Evolutionary conservation across 192 early-diverging fungal species (phyloP).

Genomic region (Powellomyces hirtus): DNA sequence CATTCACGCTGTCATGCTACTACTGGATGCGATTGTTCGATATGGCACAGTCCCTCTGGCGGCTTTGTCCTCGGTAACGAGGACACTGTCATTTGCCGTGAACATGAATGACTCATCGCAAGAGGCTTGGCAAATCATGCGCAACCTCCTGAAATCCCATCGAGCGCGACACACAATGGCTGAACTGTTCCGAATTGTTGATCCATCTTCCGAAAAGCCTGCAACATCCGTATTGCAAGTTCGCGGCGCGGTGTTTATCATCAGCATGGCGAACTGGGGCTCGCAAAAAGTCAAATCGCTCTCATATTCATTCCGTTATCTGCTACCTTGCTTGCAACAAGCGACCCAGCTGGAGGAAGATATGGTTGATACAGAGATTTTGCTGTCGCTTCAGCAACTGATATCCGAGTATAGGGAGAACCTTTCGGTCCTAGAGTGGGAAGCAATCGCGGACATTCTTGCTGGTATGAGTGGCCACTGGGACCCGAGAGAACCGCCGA

Average conservation of each 20-base stretch:
- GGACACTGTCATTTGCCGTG: constrained; percentile 6
- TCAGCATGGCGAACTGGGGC: constrained; percentile 61
- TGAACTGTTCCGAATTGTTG: constrained; percentile 53
- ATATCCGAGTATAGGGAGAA: constrained; percentile 27
- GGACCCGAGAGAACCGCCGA: constrained; percentile 1
- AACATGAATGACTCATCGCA: background rate
- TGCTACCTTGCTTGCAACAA: constrained; percentile 36
- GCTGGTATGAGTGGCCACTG: constrained; percentile 28
- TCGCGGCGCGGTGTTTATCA: constrained; percentile 56
- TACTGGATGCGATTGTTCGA: constrained; percentile 28
- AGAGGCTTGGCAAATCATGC: constrained; percentile 54
- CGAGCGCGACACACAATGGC: constrained; percentile 57
- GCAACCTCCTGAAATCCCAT: constrained; percentile 62
- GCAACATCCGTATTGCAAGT: constrained; percentile 25
- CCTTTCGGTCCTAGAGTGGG: constrained; percentile 46
- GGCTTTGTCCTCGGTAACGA: constrained; percentile 3
- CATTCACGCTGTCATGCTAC: constrained; percentile 6
- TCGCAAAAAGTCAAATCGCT: constrained; percentile 36
- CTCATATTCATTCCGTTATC: constrained; percentile 31
- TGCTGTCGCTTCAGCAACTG: constrained; percentile 2
- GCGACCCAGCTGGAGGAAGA: constrained; percentile 23
- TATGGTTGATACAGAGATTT: constrained; percentile 20
- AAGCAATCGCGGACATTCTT: constrained; percentile 50
- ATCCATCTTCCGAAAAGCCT: background rate
- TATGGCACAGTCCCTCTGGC: constrained; percentile 23